Conservation (phyloP, 106 monocot species). For the Cymbidium sinense region DNA sequence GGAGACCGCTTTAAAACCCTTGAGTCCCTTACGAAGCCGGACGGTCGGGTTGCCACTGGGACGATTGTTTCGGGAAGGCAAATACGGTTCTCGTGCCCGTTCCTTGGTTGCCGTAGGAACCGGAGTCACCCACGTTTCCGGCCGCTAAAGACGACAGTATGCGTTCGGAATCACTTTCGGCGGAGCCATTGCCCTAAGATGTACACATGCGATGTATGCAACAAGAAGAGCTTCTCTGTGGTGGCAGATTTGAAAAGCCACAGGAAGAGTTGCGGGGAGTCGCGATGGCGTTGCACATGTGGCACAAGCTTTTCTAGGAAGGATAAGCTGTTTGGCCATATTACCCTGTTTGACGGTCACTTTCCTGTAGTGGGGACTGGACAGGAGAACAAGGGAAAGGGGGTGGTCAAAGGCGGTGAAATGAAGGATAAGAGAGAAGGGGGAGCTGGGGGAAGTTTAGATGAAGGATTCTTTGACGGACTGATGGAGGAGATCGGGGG, state of each 20-base stretch:
- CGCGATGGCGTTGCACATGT: slow-evolving; percentile 56
- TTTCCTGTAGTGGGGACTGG: slow-evolving; percentile 18
- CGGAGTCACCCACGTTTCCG: slow-evolving; percentile 39
- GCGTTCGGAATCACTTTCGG: slow-evolving; percentile 58
- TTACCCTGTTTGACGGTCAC: slow-evolving; percentile 56
- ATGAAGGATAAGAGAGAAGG: neutral
- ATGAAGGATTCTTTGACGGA: slow-evolving; percentile 16
- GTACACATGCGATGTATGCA: slow-evolving; percentile 43
- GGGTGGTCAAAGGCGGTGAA: neutral
- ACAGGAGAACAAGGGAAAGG: slow-evolving; percentile 10
- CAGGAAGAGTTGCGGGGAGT: slow-evolving; percentile 47
- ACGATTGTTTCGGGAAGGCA: neutral
- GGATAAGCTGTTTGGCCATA: slow-evolving; percentile 76
- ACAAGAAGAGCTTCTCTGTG: slow-evolving; percentile 52
- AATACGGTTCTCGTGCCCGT: slow-evolving; percentile 49
- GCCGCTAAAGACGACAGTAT: slow-evolving; percentile 51
- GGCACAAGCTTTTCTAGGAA: slow-evolving; percentile 71
- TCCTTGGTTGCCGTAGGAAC: slow-evolving; percentile 55
- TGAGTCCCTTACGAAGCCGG: slow-evolving; percentile 29
- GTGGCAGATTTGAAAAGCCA: slow-evolving; percentile 53
- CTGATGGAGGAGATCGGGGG: slow-evolving; percentile 18
- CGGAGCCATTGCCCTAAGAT: slow-evolving; percentile 66
- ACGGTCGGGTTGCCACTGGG: neutral
- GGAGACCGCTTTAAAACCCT: slow-evolving; percentile 57
- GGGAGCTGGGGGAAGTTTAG: slow-evolving; percentile 7